Base-by-base conservation (phyloP, 129 eudicot species). In the Flaveria brownii region DNA sequence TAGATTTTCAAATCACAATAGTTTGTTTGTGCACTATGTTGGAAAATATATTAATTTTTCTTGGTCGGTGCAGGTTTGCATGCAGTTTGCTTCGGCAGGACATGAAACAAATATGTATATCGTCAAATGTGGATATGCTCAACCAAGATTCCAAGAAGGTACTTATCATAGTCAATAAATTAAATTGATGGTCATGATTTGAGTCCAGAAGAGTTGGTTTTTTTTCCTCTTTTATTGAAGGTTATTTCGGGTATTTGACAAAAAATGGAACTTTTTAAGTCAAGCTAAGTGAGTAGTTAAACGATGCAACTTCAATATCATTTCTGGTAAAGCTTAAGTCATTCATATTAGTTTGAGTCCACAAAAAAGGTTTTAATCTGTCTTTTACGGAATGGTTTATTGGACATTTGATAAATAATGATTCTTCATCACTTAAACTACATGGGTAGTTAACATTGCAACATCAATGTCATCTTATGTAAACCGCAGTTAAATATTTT, bases 51-150 rank as follows among this genome's bases (percentile, higher is more conserved):
- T 28, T 54, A 39, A 15, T 36, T 20, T 61, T 66, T 57, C 25
- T 18, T 59, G 52, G 42, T 17, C 52, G 70, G 46, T 83, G 84
- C 88, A 95, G 99, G 72, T 95, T 65, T 72, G 78, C 99, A 3
- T 95, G 99, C 80, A 95, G 96, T 86, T 85, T 95, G 77, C 96
- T 95, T 73, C 89, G 99, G 56, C 97, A 87, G 74, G 99, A 97
- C 30, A 95, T 95, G 99, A 95, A 85, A 79, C 96, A 95, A 59
- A 95, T 95, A 63, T 91, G 89, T 51, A 89, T 95, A 79, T 71
- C 99, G 18, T 67, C 82, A 45, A 85, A 85, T 72, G 70, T 81
- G 20, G 99, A 87, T 28, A 73, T 82, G 78, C 17, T 78, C 55
- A 78, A 56, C 76, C 85, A 80, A 73, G 88, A 91, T 78, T 73